Evolutionary conservation across 2,329 filamentous ascomycete species (phyloP).

Genomic region (Fusarium chuoi): DNA sequence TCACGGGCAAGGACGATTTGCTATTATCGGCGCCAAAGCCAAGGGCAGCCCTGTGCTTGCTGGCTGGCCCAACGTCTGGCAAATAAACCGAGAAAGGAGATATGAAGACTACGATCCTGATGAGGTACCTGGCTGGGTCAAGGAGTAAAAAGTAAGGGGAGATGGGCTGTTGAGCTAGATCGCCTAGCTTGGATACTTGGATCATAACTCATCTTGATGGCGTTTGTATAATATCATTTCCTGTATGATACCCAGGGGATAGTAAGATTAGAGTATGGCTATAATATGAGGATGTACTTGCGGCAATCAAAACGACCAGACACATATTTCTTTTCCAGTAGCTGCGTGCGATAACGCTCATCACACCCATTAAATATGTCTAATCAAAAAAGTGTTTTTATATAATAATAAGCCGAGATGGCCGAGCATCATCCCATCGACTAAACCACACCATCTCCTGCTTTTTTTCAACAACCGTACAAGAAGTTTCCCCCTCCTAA

Average conservation of each 20-base stretch:
- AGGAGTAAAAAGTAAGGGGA: slow-evolving; percentile 43
- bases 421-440: slow-evolving; percentile 28
- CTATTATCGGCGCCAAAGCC: slow-evolving; percentile 80
- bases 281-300: not conserved
- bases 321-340: slow-evolving; percentile 30
- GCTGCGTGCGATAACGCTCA: slow-evolving; percentile 21
- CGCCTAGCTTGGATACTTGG: slow-evolving; percentile 8
- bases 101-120: slow-evolving; percentile 68
- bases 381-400: slow-evolving; percentile 38
- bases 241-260: slow-evolving; percentile 35
- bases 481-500: slow-evolving; percentile 9
- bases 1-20: slow-evolving; percentile 79
- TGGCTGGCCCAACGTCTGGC: slow-evolving; percentile 81
- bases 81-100: slow-evolving; percentile 71
- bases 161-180: not conserved
- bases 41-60: slow-evolving; percentile 71
- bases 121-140: slow-evolving; percentile 81
- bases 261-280: slow-evolving; percentile 6
- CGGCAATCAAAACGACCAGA: slow-evolving; percentile 17
- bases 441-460: slow-evolving; percentile 18
- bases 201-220: slow-evolving; percentile 3
- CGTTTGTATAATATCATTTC: slow-evolving; percentile 25
- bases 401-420: slow-evolving; percentile 27
- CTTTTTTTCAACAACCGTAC: slow-evolving; percentile 21
- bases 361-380: slow-evolving; percentile 38